A percentile compares a stretch with the other conserved stretches of the same genome.
Evolutionary conservation across 768 basidiomycete species (phyloP).

Genomic region (Trametes cinnabarina): DNA sequence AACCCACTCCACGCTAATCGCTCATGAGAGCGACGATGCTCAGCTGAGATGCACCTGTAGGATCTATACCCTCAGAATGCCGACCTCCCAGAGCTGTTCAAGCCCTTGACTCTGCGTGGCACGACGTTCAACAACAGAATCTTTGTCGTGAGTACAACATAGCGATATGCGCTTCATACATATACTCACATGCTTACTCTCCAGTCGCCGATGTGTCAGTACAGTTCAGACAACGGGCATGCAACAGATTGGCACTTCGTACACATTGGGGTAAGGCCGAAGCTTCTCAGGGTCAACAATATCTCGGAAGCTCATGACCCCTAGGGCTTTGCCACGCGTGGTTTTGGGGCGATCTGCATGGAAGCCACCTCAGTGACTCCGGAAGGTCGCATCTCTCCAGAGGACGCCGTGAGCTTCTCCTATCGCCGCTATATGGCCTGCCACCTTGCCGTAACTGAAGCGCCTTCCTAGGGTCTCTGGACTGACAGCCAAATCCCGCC

Average conservation of each 20-base stretch:
- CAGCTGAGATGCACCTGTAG: conserved; percentile 23
- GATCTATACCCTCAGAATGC: conserved; percentile 46
- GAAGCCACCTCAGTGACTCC: conserved; percentile 76
- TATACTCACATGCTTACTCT: not conserved
- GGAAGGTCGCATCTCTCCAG: conserved; percentile 73
- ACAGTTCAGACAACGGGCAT: conserved; percentile 70
- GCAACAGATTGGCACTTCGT: conserved; percentile 84
- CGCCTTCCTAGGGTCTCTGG: conserved; percentile 58
- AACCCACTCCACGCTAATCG: no score
- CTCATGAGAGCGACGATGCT: no score
- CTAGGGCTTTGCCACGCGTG: conserved; percentile 65
- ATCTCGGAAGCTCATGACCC: not conserved
- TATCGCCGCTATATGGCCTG: no score
- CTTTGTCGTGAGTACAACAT: conserved; percentile 49
- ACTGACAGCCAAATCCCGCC: conserved; percentile 70
- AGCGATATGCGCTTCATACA: no score
- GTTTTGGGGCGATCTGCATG: conserved; percentile 65
- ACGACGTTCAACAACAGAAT: conserved; percentile 74
- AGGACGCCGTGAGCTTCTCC: conserved; percentile 63
- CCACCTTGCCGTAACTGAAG: no score
- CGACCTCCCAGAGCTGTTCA: conserved; percentile 57
- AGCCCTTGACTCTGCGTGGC: conserved; percentile 59
- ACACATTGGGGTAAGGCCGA: conserved; percentile 56
- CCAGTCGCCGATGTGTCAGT: conserved; percentile 81
- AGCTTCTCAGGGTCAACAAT: not conserved